Percentiles rank a stretch among this genome's conserved stretches.
These are phyloP conservation scores for Tilletia caries DNA, from an alignment of 1,284 basidiomycete species.

Conservation along the genomic window DNA sequence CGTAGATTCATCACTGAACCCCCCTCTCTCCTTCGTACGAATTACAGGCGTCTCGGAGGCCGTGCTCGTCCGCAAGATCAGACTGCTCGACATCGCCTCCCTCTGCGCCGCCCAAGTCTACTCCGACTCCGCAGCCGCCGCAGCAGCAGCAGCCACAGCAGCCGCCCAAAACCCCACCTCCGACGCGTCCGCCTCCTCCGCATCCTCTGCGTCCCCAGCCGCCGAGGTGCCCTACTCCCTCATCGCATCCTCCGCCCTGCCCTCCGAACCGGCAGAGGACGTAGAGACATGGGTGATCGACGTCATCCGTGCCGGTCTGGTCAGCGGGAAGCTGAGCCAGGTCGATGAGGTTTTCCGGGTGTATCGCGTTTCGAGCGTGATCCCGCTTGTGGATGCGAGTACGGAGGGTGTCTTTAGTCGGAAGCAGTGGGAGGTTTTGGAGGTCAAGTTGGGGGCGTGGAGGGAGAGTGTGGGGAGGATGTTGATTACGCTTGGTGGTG, in stretches of 20 bases:
- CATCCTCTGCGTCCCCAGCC: background rate
- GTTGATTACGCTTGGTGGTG: constrained; percentile 29
- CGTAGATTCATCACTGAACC: too few species aligned
- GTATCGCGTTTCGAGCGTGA: constrained; percentile 29
- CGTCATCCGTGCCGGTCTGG: constrained; percentile 50
- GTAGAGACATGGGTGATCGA: constrained; percentile 54
- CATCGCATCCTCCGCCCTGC: constrained; percentile 29
- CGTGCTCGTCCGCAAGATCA: constrained; percentile 43
- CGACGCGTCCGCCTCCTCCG: constrained; percentile 18
- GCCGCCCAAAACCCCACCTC: background rate
- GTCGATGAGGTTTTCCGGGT: constrained; percentile 47
- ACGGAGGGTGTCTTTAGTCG: constrained; percentile 39
- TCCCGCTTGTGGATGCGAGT: constrained; percentile 16
- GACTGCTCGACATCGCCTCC: constrained; percentile 46
- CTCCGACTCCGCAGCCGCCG: background rate
- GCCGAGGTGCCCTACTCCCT: constrained; percentile 42
- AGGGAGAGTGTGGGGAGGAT: constrained; percentile 40
- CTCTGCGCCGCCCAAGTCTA: constrained; percentile 43
- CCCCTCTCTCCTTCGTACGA: too few species aligned
- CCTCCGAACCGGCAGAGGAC: constrained; percentile 34
- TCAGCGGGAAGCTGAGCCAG: constrained; percentile 48
- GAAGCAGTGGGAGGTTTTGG: constrained; percentile 46
- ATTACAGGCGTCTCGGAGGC: constrained; percentile 21
- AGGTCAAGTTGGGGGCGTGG: constrained; percentile 44
- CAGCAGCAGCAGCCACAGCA: background rate